These are phyloP conservation scores for Pichia paraexigua DNA, from an alignment of 805 yeast species.

Conservation along the genomic window DNA sequence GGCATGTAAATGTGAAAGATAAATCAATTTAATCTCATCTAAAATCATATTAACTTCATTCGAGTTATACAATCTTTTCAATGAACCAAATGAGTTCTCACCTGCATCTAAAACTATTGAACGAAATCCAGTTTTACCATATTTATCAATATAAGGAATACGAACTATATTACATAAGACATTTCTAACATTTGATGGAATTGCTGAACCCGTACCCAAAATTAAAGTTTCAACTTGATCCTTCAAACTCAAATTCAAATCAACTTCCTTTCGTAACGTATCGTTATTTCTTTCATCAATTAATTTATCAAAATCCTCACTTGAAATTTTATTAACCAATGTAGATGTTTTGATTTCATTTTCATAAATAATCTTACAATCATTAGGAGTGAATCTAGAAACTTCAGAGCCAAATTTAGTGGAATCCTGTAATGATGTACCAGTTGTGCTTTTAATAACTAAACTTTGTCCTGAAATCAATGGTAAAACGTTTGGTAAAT, in stretches of 20 bases:
- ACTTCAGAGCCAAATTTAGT: conserved; percentile 4
- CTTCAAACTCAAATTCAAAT: conserved; percentile 22
- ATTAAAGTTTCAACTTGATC: conserved; percentile 63
- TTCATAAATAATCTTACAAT: conserved; percentile 20
- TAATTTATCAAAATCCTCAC: conserved; percentile 8
- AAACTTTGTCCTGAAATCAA: conserved; percentile 25
- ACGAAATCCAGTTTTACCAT: conserved; percentile 21
- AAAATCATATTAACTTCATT: conserved; percentile 36
- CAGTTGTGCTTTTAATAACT: conserved; percentile 15
- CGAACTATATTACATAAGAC: conserved; percentile 76
- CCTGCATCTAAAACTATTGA: conserved; percentile 84
- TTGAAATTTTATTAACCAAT: conserved; percentile 6
- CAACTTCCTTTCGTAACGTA: conserved; percentile 6
- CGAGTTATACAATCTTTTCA: conserved; percentile 53
- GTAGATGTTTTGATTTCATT: conserved; percentile 18
- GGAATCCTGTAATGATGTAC: conserved; percentile 3
- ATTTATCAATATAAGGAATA: conserved; percentile 39
- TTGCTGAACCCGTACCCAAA: conserved; percentile 88
- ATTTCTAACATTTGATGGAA: conserved; percentile 79
- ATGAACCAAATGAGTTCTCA: conserved; percentile 76
- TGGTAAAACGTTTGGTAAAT: conserved; percentile 16
- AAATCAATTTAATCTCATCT: conserved; percentile 55
- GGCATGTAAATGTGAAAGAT: conserved; percentile 88
- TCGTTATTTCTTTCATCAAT: conserved; percentile 1
- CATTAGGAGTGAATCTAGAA: conserved; percentile 14